Evolutionary conservation across 2,329 filamentous ascomycete genomes (phyloP).

Genomic region (Mycogone perniciosa): DNA sequence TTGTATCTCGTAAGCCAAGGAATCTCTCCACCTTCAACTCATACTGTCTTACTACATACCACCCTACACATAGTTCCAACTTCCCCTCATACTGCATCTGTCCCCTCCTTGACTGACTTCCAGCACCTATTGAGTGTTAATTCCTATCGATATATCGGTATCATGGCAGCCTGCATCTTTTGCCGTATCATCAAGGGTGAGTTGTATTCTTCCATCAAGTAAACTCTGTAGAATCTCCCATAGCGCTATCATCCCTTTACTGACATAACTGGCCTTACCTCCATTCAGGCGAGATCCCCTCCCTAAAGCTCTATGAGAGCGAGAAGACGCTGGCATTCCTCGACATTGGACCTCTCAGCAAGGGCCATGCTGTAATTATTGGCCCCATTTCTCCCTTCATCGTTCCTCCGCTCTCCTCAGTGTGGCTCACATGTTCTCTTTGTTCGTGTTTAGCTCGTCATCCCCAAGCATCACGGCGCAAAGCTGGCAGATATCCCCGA

Average conservation of each 20-base stretch:
- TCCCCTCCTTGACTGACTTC: too few relatives aligned
- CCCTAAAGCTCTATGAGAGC: slow-evolving; percentile 91
- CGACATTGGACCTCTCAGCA: slow-evolving; percentile 85
- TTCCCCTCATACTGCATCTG: too few relatives aligned
- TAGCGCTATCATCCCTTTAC: not conserved
- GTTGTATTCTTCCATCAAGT: slow-evolving; percentile 6
- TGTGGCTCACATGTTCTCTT: not conserved
- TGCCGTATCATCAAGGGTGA: slow-evolving; percentile 95
- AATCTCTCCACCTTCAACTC: too few relatives aligned
- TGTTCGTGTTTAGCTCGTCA: slow-evolving; percentile 63
- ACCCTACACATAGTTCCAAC: too few relatives aligned
- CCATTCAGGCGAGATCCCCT: slow-evolving; percentile 79
- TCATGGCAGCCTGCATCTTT: slow-evolving; percentile 67
- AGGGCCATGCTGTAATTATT: slow-evolving; percentile 74
- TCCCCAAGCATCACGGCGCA: slow-evolving; percentile 88
- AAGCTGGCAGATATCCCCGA: slow-evolving; percentile 93
- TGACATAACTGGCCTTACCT: not conserved
- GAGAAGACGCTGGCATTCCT: slow-evolving; percentile 93
- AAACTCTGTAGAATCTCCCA: not conserved
- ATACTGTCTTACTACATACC: too few relatives aligned
- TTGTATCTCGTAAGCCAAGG: too few relatives aligned
- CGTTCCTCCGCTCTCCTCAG: not conserved
- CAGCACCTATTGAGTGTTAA: too few relatives aligned
- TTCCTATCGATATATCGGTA: not conserved
- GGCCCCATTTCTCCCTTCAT: not conserved